Percentiles rank a stretch among this genome's conserved stretches.
Evolutionary conservation across 495 filamentous ascomycete genomes (phyloP).

Genomic region (Xylaria castorea): DNA sequence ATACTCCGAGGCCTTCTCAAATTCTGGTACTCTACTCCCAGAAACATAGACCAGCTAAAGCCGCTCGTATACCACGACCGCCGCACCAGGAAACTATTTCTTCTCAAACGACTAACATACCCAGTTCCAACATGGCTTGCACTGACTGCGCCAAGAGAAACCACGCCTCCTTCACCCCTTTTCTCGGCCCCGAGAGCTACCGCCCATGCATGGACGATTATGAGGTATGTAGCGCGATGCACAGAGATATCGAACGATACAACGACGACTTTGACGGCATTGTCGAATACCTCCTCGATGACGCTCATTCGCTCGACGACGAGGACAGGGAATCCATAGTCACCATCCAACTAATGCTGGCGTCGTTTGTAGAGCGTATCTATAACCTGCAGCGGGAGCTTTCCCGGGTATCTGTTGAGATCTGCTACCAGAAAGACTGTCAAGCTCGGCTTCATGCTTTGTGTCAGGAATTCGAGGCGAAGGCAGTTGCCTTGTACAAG

Average conservation of each 20-base stretch:
- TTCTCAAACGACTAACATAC: background rate
- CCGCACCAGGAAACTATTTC: background rate
- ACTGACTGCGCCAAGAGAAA: background rate
- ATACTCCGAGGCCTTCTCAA: background rate
- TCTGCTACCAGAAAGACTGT: background rate
- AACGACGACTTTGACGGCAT: background rate
- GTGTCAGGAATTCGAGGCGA: background rate
- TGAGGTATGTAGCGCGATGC: background rate
- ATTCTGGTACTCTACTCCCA: background rate
- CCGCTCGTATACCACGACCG: background rate
- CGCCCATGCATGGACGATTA: slow-evolving; percentile 6
- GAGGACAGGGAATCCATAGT: background rate
- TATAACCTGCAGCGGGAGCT: slow-evolving; percentile 5
- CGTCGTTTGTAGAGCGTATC: background rate
- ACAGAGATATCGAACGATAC: slow-evolving; percentile 7
- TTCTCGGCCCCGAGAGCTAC: background rate
- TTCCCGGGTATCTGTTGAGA: background rate
- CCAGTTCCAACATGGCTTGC: background rate
- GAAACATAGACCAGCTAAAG: background rate
- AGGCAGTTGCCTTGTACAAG: background rate
- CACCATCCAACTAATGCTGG: background rate
- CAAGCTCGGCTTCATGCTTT: background rate
- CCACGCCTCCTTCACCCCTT: background rate
- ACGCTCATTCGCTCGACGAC: background rate
- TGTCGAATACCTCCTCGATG: background rate